These are phyloP conservation scores for Boechera retrofracta DNA, from an alignment of 345 rosid species.

Conservation along the genomic window DNA sequence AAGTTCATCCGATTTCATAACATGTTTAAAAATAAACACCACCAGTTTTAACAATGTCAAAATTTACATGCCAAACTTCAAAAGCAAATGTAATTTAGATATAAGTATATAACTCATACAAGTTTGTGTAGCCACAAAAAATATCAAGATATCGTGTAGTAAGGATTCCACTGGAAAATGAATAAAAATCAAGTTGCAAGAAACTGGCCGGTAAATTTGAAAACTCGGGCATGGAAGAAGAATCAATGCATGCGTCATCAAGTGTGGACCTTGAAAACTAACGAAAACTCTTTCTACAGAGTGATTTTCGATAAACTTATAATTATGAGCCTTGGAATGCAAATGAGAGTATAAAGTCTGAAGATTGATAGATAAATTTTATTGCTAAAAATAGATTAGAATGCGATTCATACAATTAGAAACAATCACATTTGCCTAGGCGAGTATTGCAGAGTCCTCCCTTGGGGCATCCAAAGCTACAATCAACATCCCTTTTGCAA, in stretches of 20 bases:
- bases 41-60: too few species aligned
- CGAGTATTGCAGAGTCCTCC: background rate
- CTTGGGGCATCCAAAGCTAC: background rate
- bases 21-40: too few species aligned
- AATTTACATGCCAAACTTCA: too few species aligned
- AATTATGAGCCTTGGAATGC: background rate
- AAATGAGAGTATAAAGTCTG: background rate
- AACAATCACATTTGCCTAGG: slow-evolving; percentile 2
- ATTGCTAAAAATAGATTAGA: background rate
- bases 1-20: too few species aligned
- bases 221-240: background rate
- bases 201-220: too few species aligned
- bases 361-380: background rate
- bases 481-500: slow-evolving; percentile 2
- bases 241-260: background rate
- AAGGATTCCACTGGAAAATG: too few species aligned
- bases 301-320: background rate
- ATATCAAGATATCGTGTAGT: too few species aligned
- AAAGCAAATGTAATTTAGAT: too few species aligned
- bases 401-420: background rate
- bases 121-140: too few species aligned
- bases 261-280: too few species aligned
- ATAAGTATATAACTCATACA: too few species aligned
- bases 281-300: background rate
- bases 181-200: too few species aligned